Evolutionary conservation across 2,329 filamentous ascomycete genomes (phyloP).

Genomic region (Furcasterigmium furcatum): DNA sequence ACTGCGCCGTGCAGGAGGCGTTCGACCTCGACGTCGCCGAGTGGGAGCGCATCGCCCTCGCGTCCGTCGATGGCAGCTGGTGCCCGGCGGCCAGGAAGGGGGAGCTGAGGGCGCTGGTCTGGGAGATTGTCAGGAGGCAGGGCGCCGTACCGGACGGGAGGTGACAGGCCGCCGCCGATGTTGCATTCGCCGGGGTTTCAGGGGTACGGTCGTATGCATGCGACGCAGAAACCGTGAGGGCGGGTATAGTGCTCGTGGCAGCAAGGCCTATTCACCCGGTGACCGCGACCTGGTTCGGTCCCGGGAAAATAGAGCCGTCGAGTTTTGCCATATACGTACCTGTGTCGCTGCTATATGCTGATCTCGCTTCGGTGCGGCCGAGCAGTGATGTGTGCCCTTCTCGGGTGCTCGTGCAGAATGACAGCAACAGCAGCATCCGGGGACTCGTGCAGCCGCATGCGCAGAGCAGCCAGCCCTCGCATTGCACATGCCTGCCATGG

Average conservation of each 20-base stretch:
- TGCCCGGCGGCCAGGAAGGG: constrained; percentile 54
- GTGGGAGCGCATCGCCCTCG: constrained; percentile 61
- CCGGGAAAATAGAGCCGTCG: no score
- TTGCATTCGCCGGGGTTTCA: background rate
- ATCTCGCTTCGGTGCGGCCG: no score
- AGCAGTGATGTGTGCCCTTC: no score
- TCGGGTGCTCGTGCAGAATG: no score
- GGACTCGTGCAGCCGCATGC: no score
- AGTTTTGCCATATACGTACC: no score
- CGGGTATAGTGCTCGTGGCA: background rate
- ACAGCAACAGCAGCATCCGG: no score
- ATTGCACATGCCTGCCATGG: no score
- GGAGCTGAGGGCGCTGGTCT: constrained; percentile 47
- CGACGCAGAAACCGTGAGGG: background rate
- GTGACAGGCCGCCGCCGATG: background rate
- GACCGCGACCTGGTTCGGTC: no score
- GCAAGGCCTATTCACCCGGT: background rate
- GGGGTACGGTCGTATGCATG: background rate
- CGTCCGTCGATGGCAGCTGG: constrained; percentile 68
- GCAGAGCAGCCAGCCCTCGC: no score
- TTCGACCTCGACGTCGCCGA: constrained; percentile 60
- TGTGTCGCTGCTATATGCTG: no score
- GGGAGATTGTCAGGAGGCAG: constrained; percentile 1
- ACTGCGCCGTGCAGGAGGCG: constrained; percentile 70
- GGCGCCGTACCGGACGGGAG: background rate